A percentile compares a stretch with the other conserved stretches of the same genome.
phyloP scores from a whole-genome alignment of 345 rosid species.

The Geranium rotundifolium region DNA sequence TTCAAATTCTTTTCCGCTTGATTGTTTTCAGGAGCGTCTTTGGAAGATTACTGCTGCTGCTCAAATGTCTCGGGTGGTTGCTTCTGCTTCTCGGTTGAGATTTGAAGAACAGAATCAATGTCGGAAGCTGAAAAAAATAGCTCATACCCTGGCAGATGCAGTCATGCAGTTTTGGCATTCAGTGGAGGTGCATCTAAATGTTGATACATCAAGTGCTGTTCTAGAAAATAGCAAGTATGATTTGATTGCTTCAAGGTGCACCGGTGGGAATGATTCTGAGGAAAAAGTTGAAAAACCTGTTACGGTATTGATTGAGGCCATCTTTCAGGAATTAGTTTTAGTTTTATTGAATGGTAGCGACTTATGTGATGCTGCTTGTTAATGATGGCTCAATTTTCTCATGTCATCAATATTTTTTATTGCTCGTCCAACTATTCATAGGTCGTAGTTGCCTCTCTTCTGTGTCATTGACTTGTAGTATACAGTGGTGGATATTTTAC shows the following conservation, averaged over 20 bases:
- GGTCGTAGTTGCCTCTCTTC: too few species aligned
- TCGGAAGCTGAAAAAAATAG: constrained; percentile 47
- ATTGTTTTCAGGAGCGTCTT: constrained; percentile 59
- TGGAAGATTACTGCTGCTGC: constrained; percentile 98
- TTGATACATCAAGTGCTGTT: constrained; percentile 21
- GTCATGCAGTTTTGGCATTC: constrained; percentile 84
- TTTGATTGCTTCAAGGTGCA: too few species aligned
- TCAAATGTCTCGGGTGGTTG: constrained; percentile 67
- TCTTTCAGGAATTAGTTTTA: not conserved
- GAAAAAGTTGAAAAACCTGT: constrained; percentile 17
- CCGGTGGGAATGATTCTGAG: too few species aligned
- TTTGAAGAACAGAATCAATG: constrained; percentile 39
- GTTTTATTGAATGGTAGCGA: not conserved
- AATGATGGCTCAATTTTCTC: not conserved
- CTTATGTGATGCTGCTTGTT: constrained; percentile 1
- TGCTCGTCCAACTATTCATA: not conserved
- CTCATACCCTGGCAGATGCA: constrained; percentile 64
- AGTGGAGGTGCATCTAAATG: constrained; percentile 35
- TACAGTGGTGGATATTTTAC: too few species aligned
- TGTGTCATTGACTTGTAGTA: too few species aligned
- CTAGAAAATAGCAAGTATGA: constrained; percentile 16
- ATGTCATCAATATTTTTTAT: not conserved
- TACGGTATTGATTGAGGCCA: constrained; percentile 17
- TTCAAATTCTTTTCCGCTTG: not conserved
- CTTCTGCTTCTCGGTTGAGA: constrained; percentile 50